These are phyloP conservation scores for Starmera dryadoides DNA, from an alignment of 805 yeast genomes.

Conservation along the genomic window DNA sequence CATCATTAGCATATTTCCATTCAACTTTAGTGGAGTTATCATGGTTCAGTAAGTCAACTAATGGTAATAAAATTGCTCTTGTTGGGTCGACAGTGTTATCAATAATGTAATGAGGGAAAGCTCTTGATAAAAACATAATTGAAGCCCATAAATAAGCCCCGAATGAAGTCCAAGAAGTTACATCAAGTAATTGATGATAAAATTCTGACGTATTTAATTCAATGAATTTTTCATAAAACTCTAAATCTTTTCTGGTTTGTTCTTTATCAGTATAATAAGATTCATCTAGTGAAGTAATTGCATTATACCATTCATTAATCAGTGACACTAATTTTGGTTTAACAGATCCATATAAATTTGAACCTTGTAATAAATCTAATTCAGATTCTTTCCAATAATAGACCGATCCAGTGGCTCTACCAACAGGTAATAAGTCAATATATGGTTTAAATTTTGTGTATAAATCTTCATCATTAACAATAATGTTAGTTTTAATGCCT, in stretches of 20 bases:
- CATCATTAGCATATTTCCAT: conserved; percentile 41
- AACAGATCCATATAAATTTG: conserved; percentile 56
- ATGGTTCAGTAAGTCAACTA: conserved; percentile 77
- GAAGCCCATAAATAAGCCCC: conserved; percentile 71
- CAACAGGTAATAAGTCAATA: conserved; percentile 41
- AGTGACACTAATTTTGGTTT: conserved; percentile 37
- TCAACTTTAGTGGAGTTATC: conserved; percentile 50
- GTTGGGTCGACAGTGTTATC: conserved; percentile 26
- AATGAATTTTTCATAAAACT: conserved; percentile 10
- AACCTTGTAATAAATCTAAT: conserved; percentile 45
- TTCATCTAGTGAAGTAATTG: conserved; percentile 1
- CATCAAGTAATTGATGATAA: conserved; percentile 14
- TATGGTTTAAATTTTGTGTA: conserved; percentile 33
- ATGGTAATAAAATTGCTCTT: conserved; percentile 66
- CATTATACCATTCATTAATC: conserved; percentile 54
- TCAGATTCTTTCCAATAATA: conserved; percentile 55
- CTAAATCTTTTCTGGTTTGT: conserved; percentile 10
- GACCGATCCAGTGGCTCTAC: conserved; percentile 41
- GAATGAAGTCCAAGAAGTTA: conserved; percentile 52
- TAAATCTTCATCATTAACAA: conserved; percentile 11
- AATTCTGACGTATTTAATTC: conserved; percentile 10
- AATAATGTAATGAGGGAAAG: conserved; percentile 59
- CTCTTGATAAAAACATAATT: conserved; percentile 64
- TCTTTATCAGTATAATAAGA: conserved; percentile 4
- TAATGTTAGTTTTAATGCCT: conserved; percentile 9